Conservation (phyloP, 495 filamentous ascomycete species). For the Aspergillus baeticus region DNA sequence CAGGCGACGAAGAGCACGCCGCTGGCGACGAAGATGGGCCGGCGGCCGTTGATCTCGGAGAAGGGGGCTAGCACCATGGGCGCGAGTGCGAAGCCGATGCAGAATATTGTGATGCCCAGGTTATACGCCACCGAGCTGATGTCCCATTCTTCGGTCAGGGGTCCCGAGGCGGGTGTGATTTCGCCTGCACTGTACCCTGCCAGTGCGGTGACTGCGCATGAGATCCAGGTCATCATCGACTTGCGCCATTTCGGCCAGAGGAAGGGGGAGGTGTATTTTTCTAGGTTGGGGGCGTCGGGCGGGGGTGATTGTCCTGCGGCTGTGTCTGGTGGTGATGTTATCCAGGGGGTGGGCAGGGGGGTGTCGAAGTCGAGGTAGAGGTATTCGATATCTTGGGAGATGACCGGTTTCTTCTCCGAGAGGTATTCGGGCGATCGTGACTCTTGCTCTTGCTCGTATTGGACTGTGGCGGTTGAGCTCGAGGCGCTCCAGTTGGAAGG, state of each 20-base stretch:
- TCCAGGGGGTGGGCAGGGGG: conserved; percentile 56
- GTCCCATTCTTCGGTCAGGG: conserved; percentile 62
- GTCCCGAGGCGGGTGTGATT: conserved; percentile 64
- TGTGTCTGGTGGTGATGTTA: conserved; percentile 31
- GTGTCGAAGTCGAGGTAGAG: conserved; percentile 76
- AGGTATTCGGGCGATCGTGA: background rate
- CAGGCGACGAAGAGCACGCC: conserved; percentile 69
- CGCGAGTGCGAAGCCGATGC: conserved; percentile 75
- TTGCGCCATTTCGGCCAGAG: conserved; percentile 72
- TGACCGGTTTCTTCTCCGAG: background rate
- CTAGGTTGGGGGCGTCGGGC: conserved; percentile 61
- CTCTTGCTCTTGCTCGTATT: background rate
- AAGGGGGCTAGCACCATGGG: conserved; percentile 92
- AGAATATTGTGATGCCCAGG: conserved; percentile 82
- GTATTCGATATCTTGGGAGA: conserved; percentile 51
- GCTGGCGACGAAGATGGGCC: conserved; percentile 75
- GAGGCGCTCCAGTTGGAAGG: background rate
- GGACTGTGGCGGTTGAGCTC: conserved; percentile 5
- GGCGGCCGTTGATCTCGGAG: conserved; percentile 81
- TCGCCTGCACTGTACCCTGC: conserved; percentile 83
- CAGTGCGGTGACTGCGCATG: conserved; percentile 70
- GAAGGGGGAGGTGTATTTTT: conserved; percentile 67
- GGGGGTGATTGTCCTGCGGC: conserved; percentile 41
- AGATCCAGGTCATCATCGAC: conserved; percentile 67
- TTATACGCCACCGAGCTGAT: conserved; percentile 64